These are phyloP conservation scores for Pyrenula aspistea DNA, from an alignment of 495 filamentous ascomycete genomes.

Conservation along the genomic window DNA sequence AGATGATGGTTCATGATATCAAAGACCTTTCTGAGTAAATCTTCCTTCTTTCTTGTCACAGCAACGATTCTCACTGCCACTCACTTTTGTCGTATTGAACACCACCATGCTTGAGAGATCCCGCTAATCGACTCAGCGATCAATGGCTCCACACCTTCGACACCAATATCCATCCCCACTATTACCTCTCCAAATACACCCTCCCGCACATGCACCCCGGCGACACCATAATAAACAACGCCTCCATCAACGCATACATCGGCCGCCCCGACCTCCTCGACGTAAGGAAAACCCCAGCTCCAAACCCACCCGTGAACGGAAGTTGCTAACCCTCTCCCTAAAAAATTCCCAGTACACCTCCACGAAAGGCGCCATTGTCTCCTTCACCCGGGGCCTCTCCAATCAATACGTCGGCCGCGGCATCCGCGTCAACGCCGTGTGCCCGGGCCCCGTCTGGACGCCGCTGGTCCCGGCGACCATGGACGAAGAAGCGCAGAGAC, in stretches of 20 bases:
- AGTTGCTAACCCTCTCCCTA: no score
- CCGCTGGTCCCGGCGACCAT: slow-evolving; percentile 74
- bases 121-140: slow-evolving; percentile 28
- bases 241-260: slow-evolving; percentile 71
- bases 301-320: no score
- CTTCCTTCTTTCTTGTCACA: neutral
- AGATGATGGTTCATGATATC: slow-evolving; percentile 44
- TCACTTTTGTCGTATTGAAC: neutral
- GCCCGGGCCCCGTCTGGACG: slow-evolving; percentile 78
- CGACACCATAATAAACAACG: slow-evolving; percentile 73
- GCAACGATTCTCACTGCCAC: neutral
- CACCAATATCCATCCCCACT: slow-evolving; percentile 65
- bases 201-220: slow-evolving; percentile 68
- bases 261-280: slow-evolving; percentile 74
- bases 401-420: slow-evolving; percentile 63
- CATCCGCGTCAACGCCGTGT: slow-evolving; percentile 72
- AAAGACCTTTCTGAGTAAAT: slow-evolving; percentile 58
- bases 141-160: slow-evolving; percentile 70
- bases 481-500: slow-evolving; percentile 53
- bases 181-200: slow-evolving; percentile 66
- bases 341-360: no score
- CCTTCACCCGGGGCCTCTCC: slow-evolving; percentile 67
- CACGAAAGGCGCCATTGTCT: slow-evolving; percentile 71
- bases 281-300: no score
- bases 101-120: no score